phyloP scores from a whole-genome alignment of 108 stramenopile genomes.

The Licmophora abbreviata region DNA sequence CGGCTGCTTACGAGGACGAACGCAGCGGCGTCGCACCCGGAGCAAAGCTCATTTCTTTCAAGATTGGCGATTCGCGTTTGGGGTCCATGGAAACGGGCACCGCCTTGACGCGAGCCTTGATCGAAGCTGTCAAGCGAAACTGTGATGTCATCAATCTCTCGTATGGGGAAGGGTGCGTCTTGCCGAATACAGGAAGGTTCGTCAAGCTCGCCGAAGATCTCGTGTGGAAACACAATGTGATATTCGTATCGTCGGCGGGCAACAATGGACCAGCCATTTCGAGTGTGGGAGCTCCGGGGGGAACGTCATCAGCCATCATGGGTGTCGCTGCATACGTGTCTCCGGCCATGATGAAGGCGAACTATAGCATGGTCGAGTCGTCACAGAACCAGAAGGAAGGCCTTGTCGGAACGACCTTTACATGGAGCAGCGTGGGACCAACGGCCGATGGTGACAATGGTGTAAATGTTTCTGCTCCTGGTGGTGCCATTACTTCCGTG shows the following conservation, averaged over 20 bases:
- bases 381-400: slow-evolving; percentile 2
- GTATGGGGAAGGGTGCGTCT: slow-evolving; percentile 73
- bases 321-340: slow-evolving; percentile 82
- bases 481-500: slow-evolving; percentile 85
- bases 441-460: slow-evolving; percentile 70
- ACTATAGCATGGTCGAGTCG: slow-evolving; percentile 40
- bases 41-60: slow-evolving; percentile 73
- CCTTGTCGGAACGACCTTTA: slow-evolving; percentile 51
- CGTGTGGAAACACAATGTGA: slow-evolving; percentile 60
- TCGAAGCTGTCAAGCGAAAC: slow-evolving; percentile 56
- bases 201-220: slow-evolving; percentile 56
- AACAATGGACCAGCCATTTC: slow-evolving; percentile 89
- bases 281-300: slow-evolving; percentile 84
- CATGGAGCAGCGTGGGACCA: slow-evolving; percentile 84
- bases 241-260: slow-evolving; percentile 74
- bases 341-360: slow-evolving; percentile 54
- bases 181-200: slow-evolving; percentile 59
- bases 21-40: slow-evolving; percentile 88
- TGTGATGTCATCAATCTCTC: slow-evolving; percentile 85
- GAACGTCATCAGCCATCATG: slow-evolving; percentile 44
- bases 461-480: slow-evolving; percentile 78
- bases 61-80: slow-evolving; percentile 87
- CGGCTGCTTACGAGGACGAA: slow-evolving; percentile 37
- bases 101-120: slow-evolving; percentile 68
- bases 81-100: slow-evolving; percentile 87